Base-by-base conservation (phyloP, 805 yeast species). In the Lipomyces chichibuensis region DNA sequence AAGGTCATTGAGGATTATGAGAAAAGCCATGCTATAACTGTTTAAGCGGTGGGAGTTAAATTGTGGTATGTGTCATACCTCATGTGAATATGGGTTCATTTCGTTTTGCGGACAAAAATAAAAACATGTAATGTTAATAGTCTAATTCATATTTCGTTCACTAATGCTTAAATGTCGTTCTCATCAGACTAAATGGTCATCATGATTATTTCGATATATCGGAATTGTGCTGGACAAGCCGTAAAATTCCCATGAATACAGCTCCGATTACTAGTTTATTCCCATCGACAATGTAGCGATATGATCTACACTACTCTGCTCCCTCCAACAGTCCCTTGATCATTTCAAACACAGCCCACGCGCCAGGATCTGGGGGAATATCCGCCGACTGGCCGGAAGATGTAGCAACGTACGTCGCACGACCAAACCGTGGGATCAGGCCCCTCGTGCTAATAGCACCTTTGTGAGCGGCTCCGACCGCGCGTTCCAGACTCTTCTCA, bases 291-390 rank as follows among this genome's bases (percentile, higher is more conserved):
- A 37, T 37, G 43, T 14, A 49, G 11, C 25, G 53, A n/a, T 11
- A 49, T 23, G 9, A 9, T 20, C 23, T 8, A 4, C 0, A 49
- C n/a, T 49, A 58, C 11, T n/a, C 32, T 11, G 62, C 17, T 5
- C 69, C 69, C 43, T 66, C 69, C 53, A 63, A 39, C 37, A 76
- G 65, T 0, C 88, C 88, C 67, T 83, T 80, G 25, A 85, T 75
- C 20, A 86, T 76, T 23, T 85, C 90, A 53, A 86, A 89, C 27
- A 93, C 80, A 2, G 97, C 98, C 69, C 91, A 86, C 2, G 98
- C 97, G 71, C 98, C 98, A 3, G 98, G 97, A 74, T 93, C 98
- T 1, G 97, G 96, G 37, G 92, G 79, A 33, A 57, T 64, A 29
- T 60, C 39, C n/a, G 79, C 78, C 33, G 73, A 79, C 69, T 83